Evolutionary conservation across 179 eudicot genomes (phyloP).

Genomic region (Gypsophila paniculata): DNA sequence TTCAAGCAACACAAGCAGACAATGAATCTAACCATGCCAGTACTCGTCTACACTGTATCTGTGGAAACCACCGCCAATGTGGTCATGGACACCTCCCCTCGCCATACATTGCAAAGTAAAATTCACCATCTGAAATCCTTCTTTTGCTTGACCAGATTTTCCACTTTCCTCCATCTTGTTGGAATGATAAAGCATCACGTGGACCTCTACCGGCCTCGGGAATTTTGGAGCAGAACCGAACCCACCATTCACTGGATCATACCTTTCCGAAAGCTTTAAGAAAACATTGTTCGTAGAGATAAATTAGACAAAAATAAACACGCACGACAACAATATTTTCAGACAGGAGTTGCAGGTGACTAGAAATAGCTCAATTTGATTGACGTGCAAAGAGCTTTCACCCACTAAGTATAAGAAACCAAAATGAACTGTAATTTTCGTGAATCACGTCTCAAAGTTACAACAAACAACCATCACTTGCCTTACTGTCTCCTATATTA

Average conservation of each 20-base stretch:
- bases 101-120: slow-evolving; percentile 78
- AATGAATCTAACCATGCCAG: slow-evolving; percentile 73
- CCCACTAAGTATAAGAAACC: not conserved
- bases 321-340: not conserved
- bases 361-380: not conserved
- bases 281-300: not conserved
- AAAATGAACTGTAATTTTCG: not conserved
- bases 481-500: no score
- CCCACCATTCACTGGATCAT: slow-evolving; percentile 74
- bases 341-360: not conserved
- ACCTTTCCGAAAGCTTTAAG: slow-evolving; percentile 58
- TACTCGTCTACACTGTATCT: slow-evolving; percentile 97
- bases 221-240: slow-evolving; percentile 91
- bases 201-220: slow-evolving; percentile 86
- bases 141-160: slow-evolving; percentile 46
- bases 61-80: slow-evolving; percentile 92
- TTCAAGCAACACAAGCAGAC: slow-evolving; percentile 1
- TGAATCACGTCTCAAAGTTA: not conserved
- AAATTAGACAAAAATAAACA: not conserved
- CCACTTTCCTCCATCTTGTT: slow-evolving; percentile 54
- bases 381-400: not conserved
- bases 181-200: slow-evolving; percentile 65
- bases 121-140: slow-evolving; percentile 57
- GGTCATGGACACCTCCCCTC: slow-evolving; percentile 90
- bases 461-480: not conserved